Conservation (phyloP, 2,329 filamentous ascomycete genomes). For the Colletotrichum eremochloae region DNA sequence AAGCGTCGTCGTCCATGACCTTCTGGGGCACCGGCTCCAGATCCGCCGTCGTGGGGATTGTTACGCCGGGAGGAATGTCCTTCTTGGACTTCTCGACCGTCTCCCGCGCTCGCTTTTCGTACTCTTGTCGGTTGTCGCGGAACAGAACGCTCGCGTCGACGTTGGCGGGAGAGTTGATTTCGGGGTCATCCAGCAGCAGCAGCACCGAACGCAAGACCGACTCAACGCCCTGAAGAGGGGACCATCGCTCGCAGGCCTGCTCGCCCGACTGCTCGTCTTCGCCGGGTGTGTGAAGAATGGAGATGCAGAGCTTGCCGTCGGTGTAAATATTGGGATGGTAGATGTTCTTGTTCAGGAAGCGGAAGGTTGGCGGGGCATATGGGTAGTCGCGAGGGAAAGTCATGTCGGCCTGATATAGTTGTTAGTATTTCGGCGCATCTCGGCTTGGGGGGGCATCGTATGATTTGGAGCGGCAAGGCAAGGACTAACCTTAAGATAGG, state of each 20-base stretch:
- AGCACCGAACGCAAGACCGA: conserved; percentile 94
- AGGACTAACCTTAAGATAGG: conserved; percentile 79
- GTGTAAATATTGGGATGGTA: conserved; percentile 95
- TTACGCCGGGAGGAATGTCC: conserved; percentile 83
- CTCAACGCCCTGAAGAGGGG: conserved; percentile 92
- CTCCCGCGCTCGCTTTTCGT: conserved; percentile 76
- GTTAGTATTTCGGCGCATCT: not conserved
- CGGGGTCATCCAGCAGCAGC: conserved; percentile 91
- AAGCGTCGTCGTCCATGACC: conserved; percentile 77
- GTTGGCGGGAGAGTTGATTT: conserved; percentile 93
- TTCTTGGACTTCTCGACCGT: conserved; percentile 80
- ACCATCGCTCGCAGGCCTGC: conserved; percentile 91
- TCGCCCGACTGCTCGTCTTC: conserved; percentile 95
- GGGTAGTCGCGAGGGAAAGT: conserved; percentile 91
- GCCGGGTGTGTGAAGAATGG: conserved; percentile 92
- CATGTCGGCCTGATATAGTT: conserved; percentile 76
- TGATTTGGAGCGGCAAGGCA: not conserved
- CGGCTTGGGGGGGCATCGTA: not conserved
- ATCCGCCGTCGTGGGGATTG: conserved; percentile 83
- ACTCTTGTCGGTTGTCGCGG: conserved; percentile 77
- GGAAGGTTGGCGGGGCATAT: conserved; percentile 88
- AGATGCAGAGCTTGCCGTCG: conserved; percentile 94
- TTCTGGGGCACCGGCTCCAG: conserved; percentile 72
- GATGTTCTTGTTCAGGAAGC: conserved; percentile 80
- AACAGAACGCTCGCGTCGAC: conserved; percentile 92